Evolutionary conservation across 2,329 filamentous ascomycete genomes (phyloP).

Genomic region (Xylaria digitata): DNA sequence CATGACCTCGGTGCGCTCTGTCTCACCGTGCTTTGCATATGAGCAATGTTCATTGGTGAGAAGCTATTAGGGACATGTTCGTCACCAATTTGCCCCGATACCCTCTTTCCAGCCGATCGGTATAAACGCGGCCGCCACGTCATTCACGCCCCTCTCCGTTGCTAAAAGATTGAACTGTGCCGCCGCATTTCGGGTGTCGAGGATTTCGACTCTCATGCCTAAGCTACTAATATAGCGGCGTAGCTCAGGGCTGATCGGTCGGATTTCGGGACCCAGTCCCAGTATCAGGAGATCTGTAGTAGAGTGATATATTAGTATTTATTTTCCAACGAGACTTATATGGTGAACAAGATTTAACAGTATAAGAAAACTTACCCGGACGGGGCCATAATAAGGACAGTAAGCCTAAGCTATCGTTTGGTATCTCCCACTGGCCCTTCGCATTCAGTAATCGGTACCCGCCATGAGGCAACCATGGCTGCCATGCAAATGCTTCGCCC

Average conservation of each 20-base stretch:
- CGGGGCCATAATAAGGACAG: conserved; percentile 86
- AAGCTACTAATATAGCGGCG: conserved; percentile 77
- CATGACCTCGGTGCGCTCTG: background rate
- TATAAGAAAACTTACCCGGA: conserved; percentile 71
- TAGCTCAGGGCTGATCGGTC: conserved; percentile 80
- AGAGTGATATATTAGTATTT: conserved; percentile 19
- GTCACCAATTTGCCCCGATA: conserved; percentile 53
- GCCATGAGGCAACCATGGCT: conserved; percentile 73
- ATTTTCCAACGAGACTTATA: background rate
- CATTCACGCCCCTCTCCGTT: conserved; percentile 87
- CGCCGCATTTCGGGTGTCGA: conserved; percentile 93
- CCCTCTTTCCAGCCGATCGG: conserved; percentile 84
- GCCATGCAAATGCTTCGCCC: conserved; percentile 90
- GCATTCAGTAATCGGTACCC: conserved; percentile 69
- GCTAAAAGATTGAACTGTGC: conserved; percentile 94
- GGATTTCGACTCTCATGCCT: conserved; percentile 86
- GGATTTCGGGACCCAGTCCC: conserved; percentile 81
- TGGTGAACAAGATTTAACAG: background rate
- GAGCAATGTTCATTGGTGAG: background rate
- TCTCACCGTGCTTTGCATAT: background rate
- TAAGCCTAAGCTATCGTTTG: conserved; percentile 76
- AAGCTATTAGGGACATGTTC: conserved; percentile 19
- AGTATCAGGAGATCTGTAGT: conserved; percentile 83
- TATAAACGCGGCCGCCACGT: conserved; percentile 88
- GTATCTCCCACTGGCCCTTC: conserved; percentile 85